Conservation (phyloP, 768 basidiomycete genomes). For the Pholiota molesta region DNA sequence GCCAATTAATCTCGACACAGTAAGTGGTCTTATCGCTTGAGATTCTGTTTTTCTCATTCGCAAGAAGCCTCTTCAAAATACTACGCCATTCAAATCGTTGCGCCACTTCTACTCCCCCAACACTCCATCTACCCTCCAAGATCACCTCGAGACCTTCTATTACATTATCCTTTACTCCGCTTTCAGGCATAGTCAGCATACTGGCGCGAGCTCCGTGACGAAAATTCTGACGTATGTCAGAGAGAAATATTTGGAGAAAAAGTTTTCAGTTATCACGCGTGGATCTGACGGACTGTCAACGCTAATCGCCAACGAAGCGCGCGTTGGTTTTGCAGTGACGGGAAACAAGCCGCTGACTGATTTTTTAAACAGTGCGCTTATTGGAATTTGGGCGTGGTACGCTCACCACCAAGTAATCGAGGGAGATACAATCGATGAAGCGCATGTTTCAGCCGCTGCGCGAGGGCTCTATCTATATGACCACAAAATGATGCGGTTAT, state of each 20-base stretch:
- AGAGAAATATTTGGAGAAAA: not conserved
- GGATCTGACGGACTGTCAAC: not conserved
- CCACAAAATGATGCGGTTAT: not conserved
- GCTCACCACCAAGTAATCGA: not conserved
- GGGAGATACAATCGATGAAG: not conserved
- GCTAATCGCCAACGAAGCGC: not conserved
- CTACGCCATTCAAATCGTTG: not conserved
- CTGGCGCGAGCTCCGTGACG: not conserved
- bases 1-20: not conserved
- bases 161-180: not conserved
- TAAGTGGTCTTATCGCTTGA: not conserved
- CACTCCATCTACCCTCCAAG: not conserved
- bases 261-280: not conserved
- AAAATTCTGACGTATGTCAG: not conserved
- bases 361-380: not conserved
- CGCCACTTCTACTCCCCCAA: not conserved
- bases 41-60: not conserved
- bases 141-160: slow-evolving; percentile 2
- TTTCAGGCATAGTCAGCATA: not conserved
- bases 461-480: not conserved
- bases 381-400: slow-evolving; percentile 1
- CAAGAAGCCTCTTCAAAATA: not conserved
- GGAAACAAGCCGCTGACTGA: not conserved
- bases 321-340: not conserved
- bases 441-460: not conserved